Conservation (phyloP, 306 rosid genomes). For the Prunus salicina region DNA sequence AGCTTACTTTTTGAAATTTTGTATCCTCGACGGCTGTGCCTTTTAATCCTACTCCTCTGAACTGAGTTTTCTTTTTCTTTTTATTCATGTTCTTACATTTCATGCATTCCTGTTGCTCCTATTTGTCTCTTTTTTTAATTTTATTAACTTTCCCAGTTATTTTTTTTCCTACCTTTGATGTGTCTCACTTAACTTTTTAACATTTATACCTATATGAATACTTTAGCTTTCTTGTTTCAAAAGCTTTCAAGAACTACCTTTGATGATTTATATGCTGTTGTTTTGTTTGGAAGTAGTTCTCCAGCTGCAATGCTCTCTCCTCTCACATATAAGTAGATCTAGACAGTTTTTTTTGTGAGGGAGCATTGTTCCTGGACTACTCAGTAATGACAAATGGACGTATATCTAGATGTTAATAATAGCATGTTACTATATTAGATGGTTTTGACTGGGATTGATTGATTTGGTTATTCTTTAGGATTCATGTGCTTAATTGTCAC, state of each 20-base stretch:
- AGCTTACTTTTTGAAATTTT: conserved; percentile 24
- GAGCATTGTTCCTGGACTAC: too few species aligned
- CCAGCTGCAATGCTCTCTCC: not conserved
- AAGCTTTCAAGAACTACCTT: not conserved
- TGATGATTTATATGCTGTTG: not conserved
- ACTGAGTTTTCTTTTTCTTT: not conserved
- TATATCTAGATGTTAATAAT: too few species aligned
- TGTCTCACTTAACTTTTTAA: not conserved
- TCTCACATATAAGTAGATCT: not conserved
- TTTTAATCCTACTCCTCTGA: not conserved
- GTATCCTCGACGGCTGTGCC: conserved; percentile 36
- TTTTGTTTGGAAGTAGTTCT: not conserved
- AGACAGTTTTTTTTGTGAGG: too few species aligned
- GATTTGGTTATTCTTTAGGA: not conserved
- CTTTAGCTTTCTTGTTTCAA: not conserved
- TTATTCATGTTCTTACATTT: not conserved
- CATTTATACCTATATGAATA: not conserved
- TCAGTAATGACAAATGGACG: too few species aligned
- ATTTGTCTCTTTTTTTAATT: not conserved
- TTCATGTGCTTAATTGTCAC: not conserved
- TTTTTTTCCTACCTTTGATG: not conserved
- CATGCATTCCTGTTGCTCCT: not conserved
- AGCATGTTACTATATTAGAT: too few species aligned
- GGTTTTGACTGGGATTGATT: not conserved
- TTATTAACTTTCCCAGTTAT: not conserved